phyloP scores from a whole-genome alignment of 2,329 filamentous ascomycete genomes.

The Pseudogymnoascus destructans region DNA sequence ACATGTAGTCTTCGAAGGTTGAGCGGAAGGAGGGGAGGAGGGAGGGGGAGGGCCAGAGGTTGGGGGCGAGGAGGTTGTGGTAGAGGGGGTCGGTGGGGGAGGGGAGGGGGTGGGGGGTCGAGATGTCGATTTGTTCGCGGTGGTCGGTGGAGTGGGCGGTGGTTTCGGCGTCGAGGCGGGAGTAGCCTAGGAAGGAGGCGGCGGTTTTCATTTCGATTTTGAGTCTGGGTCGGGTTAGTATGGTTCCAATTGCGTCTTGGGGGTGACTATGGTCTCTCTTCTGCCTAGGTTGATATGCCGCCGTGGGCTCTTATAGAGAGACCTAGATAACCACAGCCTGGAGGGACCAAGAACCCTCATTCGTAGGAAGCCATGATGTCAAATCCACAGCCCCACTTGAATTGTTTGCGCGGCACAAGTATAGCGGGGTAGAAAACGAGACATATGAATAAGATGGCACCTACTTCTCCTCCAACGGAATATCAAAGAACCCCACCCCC shows the following conservation, averaged over 20 bases:
- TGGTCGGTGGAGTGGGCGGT: conserved; percentile 67
- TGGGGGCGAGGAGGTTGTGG: conserved; percentile 62
- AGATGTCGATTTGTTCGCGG: conserved; percentile 77
- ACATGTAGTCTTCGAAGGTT: conserved; percentile 63
- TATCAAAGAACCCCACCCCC: conserved; percentile 62
- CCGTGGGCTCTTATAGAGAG: not conserved
- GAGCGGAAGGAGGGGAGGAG: conserved; percentile 54
- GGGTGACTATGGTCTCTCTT: not conserved
- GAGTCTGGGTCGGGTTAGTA: conserved; percentile 30
- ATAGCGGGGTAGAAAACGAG: not conserved
- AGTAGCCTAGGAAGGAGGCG: conserved; percentile 58
- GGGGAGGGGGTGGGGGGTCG: conserved; percentile 61
- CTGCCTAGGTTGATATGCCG: not conserved
- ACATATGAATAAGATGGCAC: conserved; percentile 15
- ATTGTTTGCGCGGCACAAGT: not conserved
- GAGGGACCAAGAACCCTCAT: not conserved
- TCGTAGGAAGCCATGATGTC: not conserved
- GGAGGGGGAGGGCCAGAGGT: conserved; percentile 60
- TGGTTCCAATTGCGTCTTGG: not conserved
- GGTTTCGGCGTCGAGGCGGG: conserved; percentile 50
- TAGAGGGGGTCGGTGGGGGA: conserved; percentile 50
- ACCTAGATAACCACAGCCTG: not conserved
- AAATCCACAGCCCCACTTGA: not conserved
- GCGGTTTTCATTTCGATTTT: conserved; percentile 64
- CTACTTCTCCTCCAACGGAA: conserved; percentile 64